Percentiles rank a stretch among this genome's conserved stretches.
Evolutionary conservation across 169 alveolate genomes (phyloP).

Genomic region (Babesia sp.): DNA sequence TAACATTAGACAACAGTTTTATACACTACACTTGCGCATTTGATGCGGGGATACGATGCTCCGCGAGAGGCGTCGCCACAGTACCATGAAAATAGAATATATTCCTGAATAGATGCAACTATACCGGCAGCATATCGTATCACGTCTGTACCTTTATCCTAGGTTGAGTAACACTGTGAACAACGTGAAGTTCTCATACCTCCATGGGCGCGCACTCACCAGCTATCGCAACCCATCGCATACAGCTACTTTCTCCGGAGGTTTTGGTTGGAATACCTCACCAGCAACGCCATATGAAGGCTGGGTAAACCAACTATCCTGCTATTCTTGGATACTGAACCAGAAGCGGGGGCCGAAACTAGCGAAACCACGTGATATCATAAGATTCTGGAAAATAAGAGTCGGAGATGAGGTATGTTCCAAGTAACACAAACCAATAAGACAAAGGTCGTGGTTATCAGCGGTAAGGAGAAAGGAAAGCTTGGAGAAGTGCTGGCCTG

Average conservation of each 20-base stretch:
- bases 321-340: background rate
- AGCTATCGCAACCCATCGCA: background rate
- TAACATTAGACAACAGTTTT: background rate
- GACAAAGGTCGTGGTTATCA: slow-evolving; percentile 78
- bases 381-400: slow-evolving; percentile 81
- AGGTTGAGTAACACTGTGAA: background rate
- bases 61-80: background rate
- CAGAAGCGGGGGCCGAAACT: slow-evolving; percentile 73
- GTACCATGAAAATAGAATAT: background rate
- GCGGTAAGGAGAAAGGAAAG: slow-evolving; percentile 85
- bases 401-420: slow-evolving; percentile 78
- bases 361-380: slow-evolving; percentile 70
- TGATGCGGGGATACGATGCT: background rate
- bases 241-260: background rate
- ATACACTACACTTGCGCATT: background rate
- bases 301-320: background rate
- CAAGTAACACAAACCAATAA: background rate
- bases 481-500: slow-evolving; percentile 82
- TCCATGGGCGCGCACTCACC: background rate
- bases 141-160: background rate
- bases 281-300: background rate
- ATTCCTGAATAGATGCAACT: slow-evolving; percentile 3
- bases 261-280: background rate
- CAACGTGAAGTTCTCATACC: background rate
- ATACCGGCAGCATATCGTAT: background rate